Evolutionary conservation across 306 rosid genomes (phyloP), one percentile per base, ranked within the genome.

Genomic region (Mucuna pruriens): DNA sequence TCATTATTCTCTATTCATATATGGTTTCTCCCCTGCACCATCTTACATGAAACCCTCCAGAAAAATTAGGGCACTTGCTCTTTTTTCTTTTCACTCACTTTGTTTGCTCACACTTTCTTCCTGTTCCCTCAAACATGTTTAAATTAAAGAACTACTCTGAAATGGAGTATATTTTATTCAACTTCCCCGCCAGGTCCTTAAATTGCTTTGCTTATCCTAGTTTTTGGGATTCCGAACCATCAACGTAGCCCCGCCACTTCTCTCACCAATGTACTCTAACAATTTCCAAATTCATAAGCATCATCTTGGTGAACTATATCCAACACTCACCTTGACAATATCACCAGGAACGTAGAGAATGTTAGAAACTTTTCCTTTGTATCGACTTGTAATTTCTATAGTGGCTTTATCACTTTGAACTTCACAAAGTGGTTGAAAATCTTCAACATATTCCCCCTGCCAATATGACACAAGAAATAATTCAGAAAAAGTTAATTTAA

Each of bases 321-420:
- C 75, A 66, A 60, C 54, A 81, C 90, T 83, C 38, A 91, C 99
- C 98, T 91, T 95, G 38, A 95, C 93, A 80, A 95, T 90, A 79
- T 95, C 92, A 66, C 99, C 96, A 1, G 99, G 99, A 87, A 70
- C 77, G 26, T 76, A 80, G 36, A 90, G 89, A 82, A 92, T 67
- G n/a, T 87, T 83, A 63, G 85, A 79, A 77, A 93, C 82, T 81
- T 84, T 93, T 82, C 99, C 99, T 84, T 87, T 85, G 83, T 93
- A 95, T 9, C 98, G 99, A 77, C 99, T 93, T 3, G 99, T 93
- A 75, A 95, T 95, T 85, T 95, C 99, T 75, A 95, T 95, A 17
- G 97, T 95, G 85, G 99, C 99, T 89, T 95, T 95, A 83, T 95
- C 99, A 78, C 99, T 95, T 82, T 95, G 99, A 87, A 95, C 98